Conservation (phyloP, 1,284 basidiomycete species). For the Microbotryum scabiosae region DNA sequence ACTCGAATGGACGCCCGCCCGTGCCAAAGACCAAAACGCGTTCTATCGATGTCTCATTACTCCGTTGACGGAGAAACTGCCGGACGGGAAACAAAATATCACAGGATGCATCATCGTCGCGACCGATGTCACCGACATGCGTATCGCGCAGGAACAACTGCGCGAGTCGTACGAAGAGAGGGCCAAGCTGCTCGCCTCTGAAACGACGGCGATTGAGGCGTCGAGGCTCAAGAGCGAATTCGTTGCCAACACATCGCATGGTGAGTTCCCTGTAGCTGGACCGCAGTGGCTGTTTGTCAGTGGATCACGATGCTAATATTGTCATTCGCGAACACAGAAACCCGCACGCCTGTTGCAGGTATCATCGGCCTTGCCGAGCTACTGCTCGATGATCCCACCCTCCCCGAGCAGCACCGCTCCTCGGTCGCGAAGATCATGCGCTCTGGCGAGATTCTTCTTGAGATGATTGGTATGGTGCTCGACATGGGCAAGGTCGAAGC, state of each 20-base stretch:
- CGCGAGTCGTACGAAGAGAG: slow-evolving; percentile 38
- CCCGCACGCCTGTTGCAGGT: slow-evolving; percentile 14
- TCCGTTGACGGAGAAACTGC: slow-evolving; percentile 14
- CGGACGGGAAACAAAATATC: slow-evolving; percentile 23
- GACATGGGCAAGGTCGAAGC: slow-evolving; percentile 42
- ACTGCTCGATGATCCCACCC: slow-evolving; percentile 26
- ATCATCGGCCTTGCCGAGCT: slow-evolving; percentile 32
- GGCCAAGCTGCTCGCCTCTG: slow-evolving; percentile 37
- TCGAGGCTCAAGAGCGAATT: slow-evolving; percentile 40
- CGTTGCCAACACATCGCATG: slow-evolving; percentile 29
- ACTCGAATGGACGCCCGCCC: too few relatives aligned
- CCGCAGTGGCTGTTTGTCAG: too few relatives aligned
- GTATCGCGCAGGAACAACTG: slow-evolving; percentile 36
- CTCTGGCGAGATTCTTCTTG: slow-evolving; percentile 29
- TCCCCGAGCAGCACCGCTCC: slow-evolving; percentile 9
- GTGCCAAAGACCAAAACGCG: too few relatives aligned
- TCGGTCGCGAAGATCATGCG: slow-evolving; percentile 27
- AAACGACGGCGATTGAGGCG: slow-evolving; percentile 40
- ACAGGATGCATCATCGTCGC: slow-evolving; percentile 41
- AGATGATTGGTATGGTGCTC: slow-evolving; percentile 32
- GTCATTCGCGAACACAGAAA: slow-evolving; percentile 1
- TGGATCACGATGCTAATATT: background rate
- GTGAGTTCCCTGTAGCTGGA: background rate
- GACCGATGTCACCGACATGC: slow-evolving; percentile 40
- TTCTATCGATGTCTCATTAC: slow-evolving; percentile 11